Percentiles rank a stretch among this genome's conserved stretches.
Evolutionary conservation across 2,329 filamentous ascomycete species (phyloP).

Genomic region (Tolypocladium guangdongense): DNA sequence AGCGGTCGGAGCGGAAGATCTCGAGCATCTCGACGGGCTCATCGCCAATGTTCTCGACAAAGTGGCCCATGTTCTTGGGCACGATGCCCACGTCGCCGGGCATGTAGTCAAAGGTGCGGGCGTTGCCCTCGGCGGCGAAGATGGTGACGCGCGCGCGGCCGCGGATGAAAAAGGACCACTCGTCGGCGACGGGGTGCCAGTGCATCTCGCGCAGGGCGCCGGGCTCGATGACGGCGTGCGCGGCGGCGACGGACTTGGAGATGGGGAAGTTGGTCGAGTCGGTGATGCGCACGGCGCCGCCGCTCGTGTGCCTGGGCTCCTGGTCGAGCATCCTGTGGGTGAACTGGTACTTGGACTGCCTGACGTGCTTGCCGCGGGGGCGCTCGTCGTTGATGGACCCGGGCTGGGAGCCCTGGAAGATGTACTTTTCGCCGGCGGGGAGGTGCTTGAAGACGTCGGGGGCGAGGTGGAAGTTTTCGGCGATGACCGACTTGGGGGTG

Average conservation of each 20-base stretch:
- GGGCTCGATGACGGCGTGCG: conserved; percentile 59
- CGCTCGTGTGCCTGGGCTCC: conserved; percentile 52
- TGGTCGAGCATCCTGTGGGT: conserved; percentile 64
- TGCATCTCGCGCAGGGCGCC: conserved; percentile 70
- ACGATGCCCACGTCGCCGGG: conserved; percentile 70
- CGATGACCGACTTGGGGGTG: conserved; percentile 59
- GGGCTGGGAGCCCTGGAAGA: conserved; percentile 60
- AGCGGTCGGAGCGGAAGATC: conserved; percentile 61
- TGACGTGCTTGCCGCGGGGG: conserved; percentile 48
- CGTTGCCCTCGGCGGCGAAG: conserved; percentile 57
- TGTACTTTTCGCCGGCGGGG: conserved; percentile 60
- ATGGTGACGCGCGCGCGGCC: conserved; percentile 65
- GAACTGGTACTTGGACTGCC: conserved; percentile 58
- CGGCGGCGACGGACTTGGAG: conserved; percentile 62
- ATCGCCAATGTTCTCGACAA: conserved; percentile 72
- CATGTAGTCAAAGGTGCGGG: conserved; percentile 65
- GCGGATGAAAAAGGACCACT: conserved; percentile 70
- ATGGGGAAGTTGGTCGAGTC: conserved; percentile 69
- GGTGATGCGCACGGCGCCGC: conserved; percentile 62
- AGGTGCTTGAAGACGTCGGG: conserved; percentile 60
- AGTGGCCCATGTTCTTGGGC: conserved; percentile 67
- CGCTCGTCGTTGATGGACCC: conserved; percentile 54
- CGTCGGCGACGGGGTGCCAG: conserved; percentile 71
- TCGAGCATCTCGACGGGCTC: conserved; percentile 67
- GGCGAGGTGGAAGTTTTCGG: conserved; percentile 65